These are phyloP conservation scores for Boletus bicolor DNA, from an alignment of 768 basidiomycete genomes.

Conservation along the genomic window DNA sequence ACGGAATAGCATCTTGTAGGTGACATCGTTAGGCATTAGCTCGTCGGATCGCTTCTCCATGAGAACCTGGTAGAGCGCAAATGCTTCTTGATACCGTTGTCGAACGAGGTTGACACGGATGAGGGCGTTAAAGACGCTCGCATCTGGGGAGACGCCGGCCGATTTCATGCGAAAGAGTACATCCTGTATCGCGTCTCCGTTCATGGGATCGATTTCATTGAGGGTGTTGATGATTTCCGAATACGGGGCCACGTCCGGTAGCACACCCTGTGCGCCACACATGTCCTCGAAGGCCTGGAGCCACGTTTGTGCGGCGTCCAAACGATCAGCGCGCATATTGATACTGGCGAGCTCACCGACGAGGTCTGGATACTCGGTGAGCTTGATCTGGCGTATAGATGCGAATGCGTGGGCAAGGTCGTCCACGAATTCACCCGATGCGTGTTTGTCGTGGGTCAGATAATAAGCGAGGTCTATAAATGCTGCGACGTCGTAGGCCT, in stretches of 20 bases:
- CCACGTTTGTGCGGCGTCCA: constrained; percentile 32
- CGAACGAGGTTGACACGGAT: constrained; percentile 39
- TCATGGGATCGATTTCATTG: constrained; percentile 28
- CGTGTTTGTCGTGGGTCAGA: constrained; percentile 13
- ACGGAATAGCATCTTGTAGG: constrained; percentile 45
- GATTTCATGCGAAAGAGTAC: constrained; percentile 40
- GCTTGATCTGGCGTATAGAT: constrained; percentile 12
- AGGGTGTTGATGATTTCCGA: constrained; percentile 39
- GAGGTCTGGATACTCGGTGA: constrained; percentile 32
- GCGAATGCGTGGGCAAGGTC: constrained; percentile 22
- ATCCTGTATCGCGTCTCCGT: constrained; percentile 31
- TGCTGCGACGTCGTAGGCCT: constrained; percentile 18
- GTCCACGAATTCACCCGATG: constrained; percentile 18
- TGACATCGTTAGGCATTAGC: constrained; percentile 40
- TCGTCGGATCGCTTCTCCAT: constrained; percentile 30
- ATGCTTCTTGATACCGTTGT: constrained; percentile 34
- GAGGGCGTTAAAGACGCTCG: constrained; percentile 47
- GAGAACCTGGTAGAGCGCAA: constrained; percentile 43
- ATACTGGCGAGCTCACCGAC: constrained; percentile 38
- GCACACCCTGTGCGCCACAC: constrained; percentile 16
- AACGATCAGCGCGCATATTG: constrained; percentile 32
- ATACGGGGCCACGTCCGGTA: constrained; percentile 31
- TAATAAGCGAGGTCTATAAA: constrained; percentile 30
- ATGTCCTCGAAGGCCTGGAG: constrained; percentile 25
- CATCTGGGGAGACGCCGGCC: constrained; percentile 37